Evolutionary conservation across 495 filamentous ascomycete species (phyloP).

Genomic region (Xylaria acuta): DNA sequence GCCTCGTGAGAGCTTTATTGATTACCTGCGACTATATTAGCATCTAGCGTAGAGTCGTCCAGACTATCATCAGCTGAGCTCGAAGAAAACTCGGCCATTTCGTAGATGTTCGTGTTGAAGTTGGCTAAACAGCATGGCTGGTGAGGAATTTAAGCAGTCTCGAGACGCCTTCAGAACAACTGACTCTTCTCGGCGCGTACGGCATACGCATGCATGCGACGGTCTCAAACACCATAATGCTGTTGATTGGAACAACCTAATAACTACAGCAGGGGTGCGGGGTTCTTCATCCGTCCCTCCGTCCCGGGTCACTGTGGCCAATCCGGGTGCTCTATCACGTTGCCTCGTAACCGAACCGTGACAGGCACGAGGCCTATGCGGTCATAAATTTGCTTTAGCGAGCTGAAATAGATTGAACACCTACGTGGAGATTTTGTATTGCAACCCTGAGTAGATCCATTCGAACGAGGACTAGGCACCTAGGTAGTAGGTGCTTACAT

Average conservation of each 20-base stretch:
- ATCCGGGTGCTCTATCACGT: not conserved
- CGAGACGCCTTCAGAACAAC: not conserved
- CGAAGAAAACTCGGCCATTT: not conserved
- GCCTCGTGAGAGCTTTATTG: not conserved
- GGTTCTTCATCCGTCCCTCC: no score
- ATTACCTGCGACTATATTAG: slow-evolving; percentile 5
- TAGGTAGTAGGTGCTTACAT: no score
- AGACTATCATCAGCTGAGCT: not conserved
- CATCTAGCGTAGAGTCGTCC: not conserved
- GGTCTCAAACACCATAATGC: no score
- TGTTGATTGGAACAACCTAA: not conserved
- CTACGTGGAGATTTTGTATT: not conserved
- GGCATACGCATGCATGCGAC: not conserved
- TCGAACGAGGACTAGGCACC: no score
- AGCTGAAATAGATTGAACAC: not conserved
- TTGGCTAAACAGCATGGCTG: not conserved
- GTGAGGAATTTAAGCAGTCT: not conserved
- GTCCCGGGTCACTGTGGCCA: not conserved
- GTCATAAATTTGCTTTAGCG: not conserved
- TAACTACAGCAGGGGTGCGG: not conserved
- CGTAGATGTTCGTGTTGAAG: not conserved
- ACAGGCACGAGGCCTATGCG: not conserved
- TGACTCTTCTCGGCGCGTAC: not conserved
- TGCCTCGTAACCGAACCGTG: not conserved
- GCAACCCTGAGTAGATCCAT: no score